phyloP scores from a whole-genome alignment of 2,329 filamentous ascomycete species.

The Exophiala xenobiotica region DNA sequence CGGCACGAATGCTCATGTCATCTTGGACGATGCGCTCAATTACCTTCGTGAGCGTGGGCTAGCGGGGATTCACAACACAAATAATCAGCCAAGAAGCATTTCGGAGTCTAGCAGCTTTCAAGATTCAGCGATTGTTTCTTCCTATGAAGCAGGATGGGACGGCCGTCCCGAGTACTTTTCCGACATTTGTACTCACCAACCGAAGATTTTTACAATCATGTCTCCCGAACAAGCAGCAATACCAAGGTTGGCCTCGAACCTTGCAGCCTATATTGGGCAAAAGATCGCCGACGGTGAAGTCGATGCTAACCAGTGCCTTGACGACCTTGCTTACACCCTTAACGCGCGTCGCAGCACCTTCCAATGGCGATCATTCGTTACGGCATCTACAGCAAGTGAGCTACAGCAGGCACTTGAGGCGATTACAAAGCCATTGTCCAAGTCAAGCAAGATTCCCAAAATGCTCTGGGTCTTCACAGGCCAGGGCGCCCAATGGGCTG shows the following conservation, averaged over 20 bases:
- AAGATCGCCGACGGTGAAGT: no score
- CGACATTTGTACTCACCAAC: no score
- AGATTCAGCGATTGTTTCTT: no score
- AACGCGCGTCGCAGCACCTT: neutral
- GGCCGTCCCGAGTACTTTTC: no score
- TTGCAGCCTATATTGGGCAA: no score
- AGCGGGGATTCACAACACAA: slow-evolving; percentile 1
- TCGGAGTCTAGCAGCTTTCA: no score
- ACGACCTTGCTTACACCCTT: neutral
- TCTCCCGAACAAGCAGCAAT: no score
- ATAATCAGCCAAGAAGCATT: neutral
- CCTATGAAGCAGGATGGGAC: no score
- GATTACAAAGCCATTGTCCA: neutral
- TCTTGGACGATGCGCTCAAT: slow-evolving; percentile 21
- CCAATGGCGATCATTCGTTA: neutral
- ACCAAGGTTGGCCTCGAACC: no score
- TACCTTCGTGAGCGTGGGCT: slow-evolving; percentile 3
- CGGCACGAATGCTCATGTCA: slow-evolving; percentile 26
- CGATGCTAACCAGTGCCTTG: no score
- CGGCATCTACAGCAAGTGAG: neutral
- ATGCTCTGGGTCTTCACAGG: slow-evolving; percentile 22
- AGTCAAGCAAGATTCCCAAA: neutral
- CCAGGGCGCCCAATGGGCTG: slow-evolving; percentile 27
- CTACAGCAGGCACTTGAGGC: neutral
- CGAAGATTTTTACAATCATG: no score